Conservation (phyloP, 2,329 filamentous ascomycete species). For the Elsinoe australis region DNA sequence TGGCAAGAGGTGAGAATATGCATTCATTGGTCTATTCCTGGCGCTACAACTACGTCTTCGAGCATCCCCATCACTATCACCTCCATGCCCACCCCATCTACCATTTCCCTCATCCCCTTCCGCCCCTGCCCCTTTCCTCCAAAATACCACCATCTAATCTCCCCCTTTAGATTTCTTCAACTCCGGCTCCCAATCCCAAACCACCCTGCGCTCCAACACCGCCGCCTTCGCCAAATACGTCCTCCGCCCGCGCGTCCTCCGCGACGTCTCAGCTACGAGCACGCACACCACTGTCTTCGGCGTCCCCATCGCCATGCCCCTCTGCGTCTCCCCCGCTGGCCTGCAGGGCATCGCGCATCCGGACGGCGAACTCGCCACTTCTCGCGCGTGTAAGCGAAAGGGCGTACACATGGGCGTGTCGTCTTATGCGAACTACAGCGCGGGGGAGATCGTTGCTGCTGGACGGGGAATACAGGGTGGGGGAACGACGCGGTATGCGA, state of each 20-base stretch:
- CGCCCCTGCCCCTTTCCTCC: neutral
- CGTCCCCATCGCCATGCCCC: constrained; percentile 38
- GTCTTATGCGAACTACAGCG: constrained; percentile 38
- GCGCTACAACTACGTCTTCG: neutral
- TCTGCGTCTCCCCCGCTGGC: constrained; percentile 47
- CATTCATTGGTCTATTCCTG: no score
- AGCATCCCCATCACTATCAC: neutral
- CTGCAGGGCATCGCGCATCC: constrained; percentile 45
- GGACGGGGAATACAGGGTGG: constrained; percentile 26
- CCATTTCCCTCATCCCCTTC: neutral
- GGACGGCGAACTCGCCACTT: constrained; percentile 45
- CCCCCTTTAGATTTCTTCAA: constrained; percentile 10
- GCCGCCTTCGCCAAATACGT: constrained; percentile 14
- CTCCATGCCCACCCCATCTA: neutral
- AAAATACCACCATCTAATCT: neutral
- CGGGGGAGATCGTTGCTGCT: constrained; percentile 41
- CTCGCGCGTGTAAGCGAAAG: constrained; percentile 39
- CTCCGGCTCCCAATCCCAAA: constrained; percentile 10
- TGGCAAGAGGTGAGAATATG: constrained; percentile 7
- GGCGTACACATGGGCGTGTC: constrained; percentile 44
- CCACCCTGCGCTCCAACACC: constrained; percentile 2
- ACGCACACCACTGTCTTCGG: constrained; percentile 41
- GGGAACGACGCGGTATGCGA: constrained; percentile 39
- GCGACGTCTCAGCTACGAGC: constrained; percentile 32
- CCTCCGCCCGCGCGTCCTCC: constrained; percentile 30